phyloP scores from a whole-genome alignment of 2,329 filamentous ascomycete species.

The Lasiodiplodia citricola region DNA sequence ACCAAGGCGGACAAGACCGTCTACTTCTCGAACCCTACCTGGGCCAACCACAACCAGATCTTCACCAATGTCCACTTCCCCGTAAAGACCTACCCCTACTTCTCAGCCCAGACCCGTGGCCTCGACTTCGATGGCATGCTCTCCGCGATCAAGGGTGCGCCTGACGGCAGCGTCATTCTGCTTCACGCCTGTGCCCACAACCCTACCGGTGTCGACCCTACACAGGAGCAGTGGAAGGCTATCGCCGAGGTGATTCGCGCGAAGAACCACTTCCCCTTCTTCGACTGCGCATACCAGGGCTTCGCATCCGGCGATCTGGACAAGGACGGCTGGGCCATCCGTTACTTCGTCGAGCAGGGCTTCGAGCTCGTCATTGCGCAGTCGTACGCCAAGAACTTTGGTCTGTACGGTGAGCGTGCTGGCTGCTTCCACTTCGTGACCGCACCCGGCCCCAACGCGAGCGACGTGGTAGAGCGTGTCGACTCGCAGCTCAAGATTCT shows the following conservation, averaged over 20 bases:
- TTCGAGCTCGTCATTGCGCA: slow-evolving; percentile 67
- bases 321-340: slow-evolving; percentile 88
- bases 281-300: slow-evolving; percentile 96
- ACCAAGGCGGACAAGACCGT: slow-evolving; percentile 69
- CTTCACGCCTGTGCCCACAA: slow-evolving; percentile 98
- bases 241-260: slow-evolving; percentile 77
- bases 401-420: slow-evolving; percentile 93
- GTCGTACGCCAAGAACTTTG: slow-evolving; percentile 65
- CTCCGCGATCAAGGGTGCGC: slow-evolving; percentile 68
- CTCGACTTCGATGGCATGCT: slow-evolving; percentile 93
- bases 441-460: slow-evolving; percentile 69
- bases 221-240: slow-evolving; percentile 91
- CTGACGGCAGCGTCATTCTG: slow-evolving; percentile 82
- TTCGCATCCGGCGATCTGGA: slow-evolving; percentile 91
- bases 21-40: slow-evolving; percentile 94
- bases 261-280: slow-evolving; percentile 94
- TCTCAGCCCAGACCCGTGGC: slow-evolving; percentile 83
- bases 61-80: slow-evolving; percentile 86
- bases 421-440: slow-evolving; percentile 96
- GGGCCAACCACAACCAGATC: slow-evolving; percentile 99
- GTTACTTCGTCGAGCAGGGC: slow-evolving; percentile 92
- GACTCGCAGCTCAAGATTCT: slow-evolving; percentile 90
- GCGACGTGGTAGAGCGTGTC: slow-evolving; percentile 66
- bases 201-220: slow-evolving; percentile 95
- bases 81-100: slow-evolving; percentile 90